Percentiles rank a stretch among this genome's conserved stretches.
Conservation (phyloP, 106 monocot genomes). For the Dendrobium catenatum region DNA sequence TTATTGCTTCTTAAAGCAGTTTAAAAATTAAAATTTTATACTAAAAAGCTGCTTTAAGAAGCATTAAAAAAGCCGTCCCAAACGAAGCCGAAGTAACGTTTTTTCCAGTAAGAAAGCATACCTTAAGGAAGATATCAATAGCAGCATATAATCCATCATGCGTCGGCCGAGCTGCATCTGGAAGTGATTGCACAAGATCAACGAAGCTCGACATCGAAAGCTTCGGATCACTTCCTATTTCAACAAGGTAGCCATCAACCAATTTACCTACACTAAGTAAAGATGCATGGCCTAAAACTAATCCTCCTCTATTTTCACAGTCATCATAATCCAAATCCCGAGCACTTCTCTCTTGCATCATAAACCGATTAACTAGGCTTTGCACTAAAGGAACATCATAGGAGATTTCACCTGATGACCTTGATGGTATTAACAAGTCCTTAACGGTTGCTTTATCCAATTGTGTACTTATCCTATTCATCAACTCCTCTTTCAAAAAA, state of each 20-base stretch:
- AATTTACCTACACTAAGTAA: constrained; percentile 52
- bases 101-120: constrained; percentile 8
- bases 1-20: no score
- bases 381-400: constrained; percentile 69
- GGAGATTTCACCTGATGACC: constrained; percentile 4
- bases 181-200: constrained; percentile 40
- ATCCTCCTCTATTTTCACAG: constrained; percentile 15
- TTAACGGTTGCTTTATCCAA: constrained; percentile 70
- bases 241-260: constrained; percentile 66
- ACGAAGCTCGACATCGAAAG: constrained; percentile 55
- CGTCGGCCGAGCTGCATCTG: constrained; percentile 33
- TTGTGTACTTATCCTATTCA: constrained; percentile 41
- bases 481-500: constrained; percentile 50
- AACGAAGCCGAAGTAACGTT: no score
- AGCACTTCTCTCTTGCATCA: constrained; percentile 17
- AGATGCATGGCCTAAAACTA: constrained; percentile 24
- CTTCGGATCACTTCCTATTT: constrained; percentile 59
- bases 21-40: no score
- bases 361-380: constrained; percentile 43
- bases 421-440: constrained; percentile 66
- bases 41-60: no score
- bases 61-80: no score
- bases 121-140: constrained; percentile 70
- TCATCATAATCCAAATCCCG: constrained; percentile 8
- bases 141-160: constrained; percentile 82